Base-by-base conservation (phyloP, 1,139 yeast species). In the Blastobotrys aristatus region DNA sequence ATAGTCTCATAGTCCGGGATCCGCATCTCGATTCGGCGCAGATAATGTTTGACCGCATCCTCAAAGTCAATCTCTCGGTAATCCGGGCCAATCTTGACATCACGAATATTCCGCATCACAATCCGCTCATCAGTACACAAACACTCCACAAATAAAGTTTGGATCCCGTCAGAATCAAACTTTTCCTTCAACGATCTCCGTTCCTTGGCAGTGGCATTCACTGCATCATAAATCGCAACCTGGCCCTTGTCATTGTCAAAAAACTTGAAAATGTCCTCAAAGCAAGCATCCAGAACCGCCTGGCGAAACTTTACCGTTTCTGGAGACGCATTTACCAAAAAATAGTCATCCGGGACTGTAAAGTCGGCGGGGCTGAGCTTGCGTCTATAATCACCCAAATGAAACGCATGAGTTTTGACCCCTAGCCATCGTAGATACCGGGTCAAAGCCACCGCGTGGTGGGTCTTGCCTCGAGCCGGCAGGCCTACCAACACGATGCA, bases 381-480 rank as follows among this genome's bases (percentile, higher is more conserved):
- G 53, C 97, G 76, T 57, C 97, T 77, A 64, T 90, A 92, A 64
- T 92, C 95, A 18, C 97, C 95, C 52, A 90, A 77, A 67, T 92
- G 98, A 71, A 89, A 92, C 30, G 88, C 81, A 59, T 86, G 90
- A 1, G 97, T 84, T 60, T 87, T 83, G 22, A 92, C 97, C 4
- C 98, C 99, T 36, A 92, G 72, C 75, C 99, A 92, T 57, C 97
- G 75, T 55, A 94, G 73, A 64, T 90, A 92, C 51, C 98, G 76
- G 1, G 97, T 89, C 53, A 92, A 74, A 11, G 96, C 83, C 22
- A 90, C 97, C 6, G 96, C 84, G 50, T 90, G 75, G 63, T 90
- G 92, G 1, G 98, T 92, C 64, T 92, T 92, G 5, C 98, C 97
- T 47, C 98, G 76, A 1, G 97, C 98, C 0, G 99, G 98, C 52